phyloP scores from a whole-genome alignment of 2,329 filamentous ascomycete genomes.

The Aspergillus sp. region DNA sequence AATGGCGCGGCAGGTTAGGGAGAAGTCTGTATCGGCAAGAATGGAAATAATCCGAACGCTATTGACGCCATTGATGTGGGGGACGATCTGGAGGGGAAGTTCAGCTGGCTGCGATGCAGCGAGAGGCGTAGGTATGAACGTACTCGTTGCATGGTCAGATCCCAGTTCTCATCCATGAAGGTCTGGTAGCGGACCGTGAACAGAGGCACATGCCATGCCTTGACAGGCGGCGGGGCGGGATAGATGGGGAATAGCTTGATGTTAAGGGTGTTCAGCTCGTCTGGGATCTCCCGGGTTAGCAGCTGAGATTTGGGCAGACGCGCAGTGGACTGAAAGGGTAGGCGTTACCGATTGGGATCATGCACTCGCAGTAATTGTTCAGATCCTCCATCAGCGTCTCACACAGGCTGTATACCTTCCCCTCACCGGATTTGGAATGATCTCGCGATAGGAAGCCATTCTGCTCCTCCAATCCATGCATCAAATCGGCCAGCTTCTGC shows the following conservation, averaged over 20 bases:
- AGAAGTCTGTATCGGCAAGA: slow-evolving; percentile 80
- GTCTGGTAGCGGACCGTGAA: slow-evolving; percentile 59
- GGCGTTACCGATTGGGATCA: slow-evolving; percentile 84
- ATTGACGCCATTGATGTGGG: slow-evolving; percentile 86
- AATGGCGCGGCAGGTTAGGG: slow-evolving; percentile 81
- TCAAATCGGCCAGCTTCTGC: slow-evolving; percentile 77
- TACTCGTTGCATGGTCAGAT: slow-evolving; percentile 55
- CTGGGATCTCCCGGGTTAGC: slow-evolving; percentile 46
- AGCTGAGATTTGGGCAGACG: background rate
- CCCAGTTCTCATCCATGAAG: slow-evolving; percentile 58
- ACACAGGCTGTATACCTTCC: slow-evolving; percentile 68
- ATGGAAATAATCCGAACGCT: slow-evolving; percentile 85
- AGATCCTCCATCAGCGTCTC: slow-evolving; percentile 88
- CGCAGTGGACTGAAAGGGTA: slow-evolving; percentile 31
- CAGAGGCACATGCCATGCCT: slow-evolving; percentile 88
- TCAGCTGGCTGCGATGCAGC: background rate
- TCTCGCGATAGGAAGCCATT: slow-evolving; percentile 69
- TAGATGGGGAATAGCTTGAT: slow-evolving; percentile 92
- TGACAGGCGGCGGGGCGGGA: slow-evolving; percentile 72
- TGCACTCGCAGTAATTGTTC: slow-evolving; percentile 97
- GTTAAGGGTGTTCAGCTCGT: slow-evolving; percentile 91
- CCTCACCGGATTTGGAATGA: slow-evolving; percentile 47
- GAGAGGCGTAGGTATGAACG: background rate
- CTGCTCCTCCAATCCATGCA: slow-evolving; percentile 90
- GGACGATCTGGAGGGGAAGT: slow-evolving; percentile 61